Percentiles rank a stretch among this genome's conserved stretches.
Evolutionary conservation across 176 grass and related monocot species (phyloP).

Genomic region (maize (Zea mays)): DNA sequence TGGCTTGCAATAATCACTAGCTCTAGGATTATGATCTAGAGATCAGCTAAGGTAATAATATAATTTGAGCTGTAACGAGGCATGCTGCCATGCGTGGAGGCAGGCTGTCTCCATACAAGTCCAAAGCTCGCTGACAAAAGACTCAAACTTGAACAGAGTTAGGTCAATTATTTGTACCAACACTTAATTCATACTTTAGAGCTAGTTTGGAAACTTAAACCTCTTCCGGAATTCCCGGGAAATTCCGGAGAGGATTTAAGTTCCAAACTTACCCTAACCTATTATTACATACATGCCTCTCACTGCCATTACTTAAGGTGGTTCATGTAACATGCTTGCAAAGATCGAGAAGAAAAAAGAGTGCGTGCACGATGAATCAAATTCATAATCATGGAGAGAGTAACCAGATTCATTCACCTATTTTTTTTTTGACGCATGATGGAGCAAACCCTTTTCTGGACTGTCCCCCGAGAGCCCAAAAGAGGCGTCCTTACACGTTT

Average conservation of each 20-base stretch:
- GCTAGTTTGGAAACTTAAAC: too few relatives aligned
- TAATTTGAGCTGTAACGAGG: not conserved
- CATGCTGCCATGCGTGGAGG: not conserved
- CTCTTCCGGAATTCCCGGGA: too few relatives aligned
- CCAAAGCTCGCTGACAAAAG: not conserved
- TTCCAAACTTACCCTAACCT: too few relatives aligned
- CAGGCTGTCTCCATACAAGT: not conserved
- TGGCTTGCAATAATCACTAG: conserved; percentile 10
- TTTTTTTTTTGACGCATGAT: conserved; percentile 8
- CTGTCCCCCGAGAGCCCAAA: not conserved
- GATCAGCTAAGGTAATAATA: not conserved
- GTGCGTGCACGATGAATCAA: conserved; percentile 12
- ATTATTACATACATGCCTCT: too few relatives aligned
- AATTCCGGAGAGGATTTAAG: too few relatives aligned
- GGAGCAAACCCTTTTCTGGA: conserved; percentile 20
- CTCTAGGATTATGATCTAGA: not conserved
- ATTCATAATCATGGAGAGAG: not conserved
- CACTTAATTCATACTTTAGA: not conserved
- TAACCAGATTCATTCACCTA: conserved; percentile 22
- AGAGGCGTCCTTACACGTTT: conserved; percentile 26
- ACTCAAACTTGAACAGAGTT: not conserved
- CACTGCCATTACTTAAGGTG: not conserved
- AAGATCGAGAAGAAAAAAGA: not conserved
- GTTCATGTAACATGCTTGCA: not conserved
- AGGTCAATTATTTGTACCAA: not conserved